Evolutionary conservation across 2,329 filamentous ascomycete species (phyloP), one percentile per base, ranked within the genome.

Genomic region (Colletotrichum sp.): DNA sequence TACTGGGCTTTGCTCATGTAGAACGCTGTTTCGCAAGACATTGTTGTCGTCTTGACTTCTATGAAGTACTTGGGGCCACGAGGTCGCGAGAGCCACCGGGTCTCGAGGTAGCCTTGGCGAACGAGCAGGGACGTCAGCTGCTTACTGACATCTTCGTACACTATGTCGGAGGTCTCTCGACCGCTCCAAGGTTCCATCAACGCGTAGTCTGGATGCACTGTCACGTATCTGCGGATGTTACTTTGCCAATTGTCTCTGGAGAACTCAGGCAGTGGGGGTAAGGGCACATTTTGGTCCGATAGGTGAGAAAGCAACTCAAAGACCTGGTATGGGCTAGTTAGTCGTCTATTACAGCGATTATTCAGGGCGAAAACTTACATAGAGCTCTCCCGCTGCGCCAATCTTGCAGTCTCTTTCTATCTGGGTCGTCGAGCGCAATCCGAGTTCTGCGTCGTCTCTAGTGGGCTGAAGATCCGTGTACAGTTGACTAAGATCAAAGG

Each of bases 11-110:
- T 83, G 77, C 86, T 89, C 82, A 90, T 85, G 64, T 80, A 90
- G 70, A 91, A 89, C 85, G 83, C 8, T 83, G 85, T 3, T 82
- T 79, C 58, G 81, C 84, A 3, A 77, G 64, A 1, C 79, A 55
- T 79, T 0, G 84, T 86, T 0, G 88, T 90, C 1, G 87, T 84
- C 78, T 90, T 91, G 43, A 91, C 89, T 71, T 91, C 89, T 4
- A 91, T 85, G 27, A 84, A 86, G 77, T 89, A 90, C 36, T 82
- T 77, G 1, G 84, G 87, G 5, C 65, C 77, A 13, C 52, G 32
- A 16, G n/a, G 13, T 6, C 13, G 12, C 82, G 84, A 87, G 5
- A 60, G 48, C 71, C 2, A 76, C 73, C 27, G 58, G 32, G 8
- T 77, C 73, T 16, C n/a, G 0, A 86, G 78, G 67, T 87, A 83